Evolutionary conservation across 129 eudicot genomes (phyloP).

Genomic region (Saposhnikovia divaricata): DNA sequence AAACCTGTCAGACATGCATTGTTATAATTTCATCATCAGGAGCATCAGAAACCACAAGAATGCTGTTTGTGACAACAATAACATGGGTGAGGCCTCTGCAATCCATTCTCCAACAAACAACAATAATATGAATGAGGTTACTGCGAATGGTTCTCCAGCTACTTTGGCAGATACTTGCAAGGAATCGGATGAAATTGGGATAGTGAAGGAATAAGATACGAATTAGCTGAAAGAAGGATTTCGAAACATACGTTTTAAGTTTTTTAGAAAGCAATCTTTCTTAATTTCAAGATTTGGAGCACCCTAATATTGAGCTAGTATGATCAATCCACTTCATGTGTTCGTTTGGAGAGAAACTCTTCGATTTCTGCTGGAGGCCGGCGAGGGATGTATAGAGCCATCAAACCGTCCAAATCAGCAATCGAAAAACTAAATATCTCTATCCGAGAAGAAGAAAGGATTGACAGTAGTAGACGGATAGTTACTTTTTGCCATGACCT

Average conservation of each 20-base stretch:
- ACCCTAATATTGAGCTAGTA: not conserved
- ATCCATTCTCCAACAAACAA: not conserved
- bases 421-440: not conserved
- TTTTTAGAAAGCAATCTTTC: not conserved
- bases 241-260: not conserved
- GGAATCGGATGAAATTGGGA: not conserved
- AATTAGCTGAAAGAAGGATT: not conserved
- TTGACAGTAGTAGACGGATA: not conserved
- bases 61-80: not conserved
- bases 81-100: not conserved
- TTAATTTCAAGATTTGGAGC: not conserved
- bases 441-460: constrained; percentile 1
- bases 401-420: not conserved
- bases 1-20: not conserved
- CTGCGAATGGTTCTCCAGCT: not conserved
- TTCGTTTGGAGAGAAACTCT: constrained; percentile 1
- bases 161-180: not conserved
- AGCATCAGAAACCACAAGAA: not conserved
- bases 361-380: not conserved
- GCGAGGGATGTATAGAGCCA: not conserved
- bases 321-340: constrained; percentile 1
- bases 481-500: not conserved
- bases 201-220: not conserved
- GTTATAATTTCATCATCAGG: not conserved
- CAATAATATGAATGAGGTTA: not conserved